A percentile compares a stretch with the other conserved stretches of the same genome.
Conservation (phyloP, 176 grass and related monocot species). For the Ananas comosus region DNA sequence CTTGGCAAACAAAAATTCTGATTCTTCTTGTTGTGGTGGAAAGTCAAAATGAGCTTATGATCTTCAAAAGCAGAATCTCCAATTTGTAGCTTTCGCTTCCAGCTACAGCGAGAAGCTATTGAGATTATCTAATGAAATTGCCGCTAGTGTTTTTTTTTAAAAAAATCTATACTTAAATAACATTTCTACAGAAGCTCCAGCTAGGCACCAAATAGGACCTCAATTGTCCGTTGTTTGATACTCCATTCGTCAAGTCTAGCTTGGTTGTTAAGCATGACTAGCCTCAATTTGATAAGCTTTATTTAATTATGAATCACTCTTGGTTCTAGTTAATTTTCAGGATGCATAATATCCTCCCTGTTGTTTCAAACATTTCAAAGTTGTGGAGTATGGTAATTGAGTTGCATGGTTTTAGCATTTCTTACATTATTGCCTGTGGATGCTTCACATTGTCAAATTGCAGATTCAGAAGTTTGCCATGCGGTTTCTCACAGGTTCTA, state of each 20-base stretch:
- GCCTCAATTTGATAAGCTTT: not conserved
- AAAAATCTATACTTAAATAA: too few species aligned
- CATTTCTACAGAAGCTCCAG: too few species aligned
- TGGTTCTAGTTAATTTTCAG: slow-evolving; percentile 8
- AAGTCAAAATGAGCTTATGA: too few species aligned
- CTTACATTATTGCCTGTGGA: not conserved
- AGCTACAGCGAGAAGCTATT: too few species aligned
- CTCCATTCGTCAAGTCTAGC: not conserved
- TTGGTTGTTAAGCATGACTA: not conserved
- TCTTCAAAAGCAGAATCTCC: too few species aligned
- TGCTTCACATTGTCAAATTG: not conserved
- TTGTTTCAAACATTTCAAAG: slow-evolving; percentile 1
- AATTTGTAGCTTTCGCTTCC: too few species aligned
- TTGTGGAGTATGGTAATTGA: not conserved
- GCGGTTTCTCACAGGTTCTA: slow-evolving; percentile 42
- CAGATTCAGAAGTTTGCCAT: slow-evolving; percentile 92
- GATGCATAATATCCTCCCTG: slow-evolving; percentile 3
- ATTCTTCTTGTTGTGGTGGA: too few species aligned
- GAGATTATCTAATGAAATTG: too few species aligned
- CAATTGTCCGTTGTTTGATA: not conserved
- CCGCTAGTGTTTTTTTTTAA: too few species aligned
- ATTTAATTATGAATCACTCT: not conserved
- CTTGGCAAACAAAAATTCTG: too few species aligned
- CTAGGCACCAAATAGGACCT: too few species aligned
- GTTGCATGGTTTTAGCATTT: not conserved